Evolutionary conservation across 192 early-diverging fungal species (phyloP), one percentile per base, ranked within the genome.

Genomic region (Coemansia sp.): DNA sequence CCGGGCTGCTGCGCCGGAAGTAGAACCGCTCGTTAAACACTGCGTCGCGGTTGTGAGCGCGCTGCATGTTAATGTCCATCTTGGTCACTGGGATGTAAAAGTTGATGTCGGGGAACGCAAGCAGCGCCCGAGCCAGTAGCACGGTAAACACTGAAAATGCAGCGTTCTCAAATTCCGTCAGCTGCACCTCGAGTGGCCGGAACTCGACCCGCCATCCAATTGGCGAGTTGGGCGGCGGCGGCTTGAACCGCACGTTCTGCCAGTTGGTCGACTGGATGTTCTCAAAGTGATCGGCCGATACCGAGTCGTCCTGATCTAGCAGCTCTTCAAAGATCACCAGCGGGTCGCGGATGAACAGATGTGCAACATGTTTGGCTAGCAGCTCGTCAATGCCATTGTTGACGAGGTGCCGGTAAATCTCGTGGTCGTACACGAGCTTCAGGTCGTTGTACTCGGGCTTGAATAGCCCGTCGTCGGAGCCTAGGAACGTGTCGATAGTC

Each of bases 251-350:
- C 87, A 97, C 90, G 14, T 94, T 95, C 82, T 99, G 97, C 97
- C 97, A 99, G 78, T 99, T 99, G 47, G 97, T 99, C n/a, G 90
- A 93, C 83, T 99, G 97, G 38, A 99, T 85, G 76, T 99, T 99
- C 78, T 98, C 97, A 86, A 99, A 99, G 66, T 99, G 97, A 72
- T 99, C 97, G 0, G 91, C 89, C 28, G 84, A 88, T 10, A 81
- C 73, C n/a, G 82, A 71, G 64, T 98, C 88, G 73, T 97, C 91
- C 52, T 92, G 85, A 31, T 95, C 81, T 54, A 97, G 74, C 42
- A 95, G 73, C 79, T 99, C 97, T 62, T 89, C 69, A 63, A 92
- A 99, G 17, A 99, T 87, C 12, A 99, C 95, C 50, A 99, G 83
- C 52, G 97, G 97, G 61, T 99, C 97, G 48, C 97, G 92, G 63